phyloP scores from a whole-genome alignment of 2,329 filamentous ascomycete species.

The Epichloe sibirici region DNA sequence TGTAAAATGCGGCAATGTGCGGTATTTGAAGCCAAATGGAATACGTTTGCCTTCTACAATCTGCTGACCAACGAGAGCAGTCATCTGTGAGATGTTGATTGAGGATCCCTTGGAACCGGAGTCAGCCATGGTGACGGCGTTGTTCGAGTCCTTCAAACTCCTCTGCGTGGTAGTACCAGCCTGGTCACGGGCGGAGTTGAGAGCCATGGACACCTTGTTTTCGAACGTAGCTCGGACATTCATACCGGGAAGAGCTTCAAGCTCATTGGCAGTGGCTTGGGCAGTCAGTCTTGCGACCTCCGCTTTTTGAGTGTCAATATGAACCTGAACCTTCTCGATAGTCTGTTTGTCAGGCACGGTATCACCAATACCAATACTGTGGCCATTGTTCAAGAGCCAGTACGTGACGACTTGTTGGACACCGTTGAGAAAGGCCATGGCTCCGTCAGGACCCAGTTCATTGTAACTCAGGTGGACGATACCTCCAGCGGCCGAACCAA shows the following conservation, averaged over 20 bases:
- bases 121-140: conserved; percentile 89
- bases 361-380: conserved; percentile 97
- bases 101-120: conserved; percentile 97
- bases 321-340: conserved; percentile 70
- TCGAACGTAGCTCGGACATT: conserved; percentile 98
- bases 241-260: conserved; percentile 95
- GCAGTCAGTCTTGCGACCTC: conserved; percentile 66
- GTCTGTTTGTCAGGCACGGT: conserved; percentile 84
- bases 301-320: conserved; percentile 70
- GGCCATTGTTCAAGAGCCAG: conserved; percentile 91
- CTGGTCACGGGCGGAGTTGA: conserved; percentile 93
- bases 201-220: conserved; percentile 84
- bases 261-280: conserved; percentile 69
- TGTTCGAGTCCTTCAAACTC: conserved; percentile 90
- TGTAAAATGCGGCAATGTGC: conserved; percentile 92
- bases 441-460: conserved; percentile 72
- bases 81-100: conserved; percentile 99
- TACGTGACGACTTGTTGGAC: conserved; percentile 92
- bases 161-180: conserved; percentile 87
- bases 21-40: conserved; percentile 97
- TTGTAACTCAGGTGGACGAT: conserved; percentile 95
- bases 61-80: conserved; percentile 92
- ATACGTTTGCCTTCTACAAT: conserved; percentile 98
- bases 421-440: conserved; percentile 93
- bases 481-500: conserved; percentile 81